phyloP scores from a whole-genome alignment of 805 yeast genomes.

The Metschnikowia bowlesiae region DNA sequence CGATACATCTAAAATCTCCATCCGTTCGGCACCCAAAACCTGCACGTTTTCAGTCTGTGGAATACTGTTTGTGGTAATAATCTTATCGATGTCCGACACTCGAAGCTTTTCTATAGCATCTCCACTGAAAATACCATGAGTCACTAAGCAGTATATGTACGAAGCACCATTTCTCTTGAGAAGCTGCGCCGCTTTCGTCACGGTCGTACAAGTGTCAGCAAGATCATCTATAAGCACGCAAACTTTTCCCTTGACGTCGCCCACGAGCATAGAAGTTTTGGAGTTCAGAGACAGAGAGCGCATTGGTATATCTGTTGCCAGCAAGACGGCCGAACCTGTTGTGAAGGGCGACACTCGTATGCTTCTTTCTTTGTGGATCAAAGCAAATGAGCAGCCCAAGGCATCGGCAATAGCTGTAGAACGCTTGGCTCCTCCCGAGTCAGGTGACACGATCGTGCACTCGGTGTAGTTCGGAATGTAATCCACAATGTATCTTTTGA shows the following conservation, averaged over 20 bases:
- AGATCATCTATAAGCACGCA: slow-evolving; percentile 93
- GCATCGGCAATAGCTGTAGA: slow-evolving; percentile 94
- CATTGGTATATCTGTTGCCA: slow-evolving; percentile 17
- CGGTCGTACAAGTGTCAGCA: slow-evolving; percentile 89
- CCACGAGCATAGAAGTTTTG: slow-evolving; percentile 93
- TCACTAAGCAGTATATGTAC: slow-evolving; percentile 78
- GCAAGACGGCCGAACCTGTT: slow-evolving; percentile 17
- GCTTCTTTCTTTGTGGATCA: slow-evolving; percentile 91
- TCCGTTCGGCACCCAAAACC: slow-evolving; percentile 49
- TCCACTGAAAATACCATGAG: slow-evolving; percentile 92
- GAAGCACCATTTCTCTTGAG: slow-evolving; percentile 91
- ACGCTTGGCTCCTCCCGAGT: slow-evolving; percentile 98
- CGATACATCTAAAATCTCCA: slow-evolving; percentile 84
- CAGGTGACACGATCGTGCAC: slow-evolving; percentile 93
- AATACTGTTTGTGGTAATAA: slow-evolving; percentile 86
- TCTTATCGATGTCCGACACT: slow-evolving; percentile 68
- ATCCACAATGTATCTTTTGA: slow-evolving; percentile 78
- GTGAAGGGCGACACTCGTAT: slow-evolving; percentile 32
- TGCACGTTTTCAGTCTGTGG: slow-evolving; percentile 66
- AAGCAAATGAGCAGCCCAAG: slow-evolving; percentile 82
- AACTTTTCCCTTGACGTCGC: slow-evolving; percentile 80
- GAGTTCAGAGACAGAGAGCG: slow-evolving; percentile 25
- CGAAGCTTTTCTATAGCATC: slow-evolving; percentile 75
- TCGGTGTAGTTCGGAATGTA: slow-evolving; percentile 75
- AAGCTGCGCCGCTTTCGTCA: slow-evolving; percentile 86